Evolutionary conservation across 225 moss, liverwort and hornwort genomes (phyloP), one percentile per base, ranked within the genome.

Genomic region (Ulota crispa): DNA sequence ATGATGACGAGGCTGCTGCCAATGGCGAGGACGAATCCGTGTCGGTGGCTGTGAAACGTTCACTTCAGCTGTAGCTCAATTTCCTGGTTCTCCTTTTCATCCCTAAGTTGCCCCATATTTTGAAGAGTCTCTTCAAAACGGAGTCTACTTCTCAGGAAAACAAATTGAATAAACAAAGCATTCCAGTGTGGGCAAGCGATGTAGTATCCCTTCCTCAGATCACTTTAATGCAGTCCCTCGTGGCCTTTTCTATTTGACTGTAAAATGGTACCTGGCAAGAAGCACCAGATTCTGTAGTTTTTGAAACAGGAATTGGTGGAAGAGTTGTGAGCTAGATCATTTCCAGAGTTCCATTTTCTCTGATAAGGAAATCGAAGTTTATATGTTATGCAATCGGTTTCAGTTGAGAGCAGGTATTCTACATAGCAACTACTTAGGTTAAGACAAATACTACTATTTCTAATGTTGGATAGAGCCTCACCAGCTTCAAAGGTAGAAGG

Each of bases 1-100:
- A 94, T 18, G 89, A 91, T 26, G 89, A 85, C 21, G 84, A 84
- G 43, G 79, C 43, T 36, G 62, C 67, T 43, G 71, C 75, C 16
- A 84, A 85, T 73, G 85, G 73, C 73, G 79, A 83, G 50, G 73
- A 63, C 2, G 85, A 83, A 52, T 71, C 78, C 3, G 85, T 65
- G 56, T 76, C 79, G 77, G 42, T 64, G 47, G 20, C 50, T 78
- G 20, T 64, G 14, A 75, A 79, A 66, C 78, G 55, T 64, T 64
- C 83, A 20, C 57, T 0, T 32, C 72, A 78, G 42, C 56, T 57
- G 61, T 82, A 85, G 84, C 81, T 84, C 56, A 57, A 18, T 62
- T 68, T 68, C 67, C 37, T 31, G n/a, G 61, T 12, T 21, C 31
- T 84, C 73, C 20, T 4, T 53, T 36, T 76, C 64, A 55, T 21